Evolutionary conservation across 1,139 yeast species (phyloP).

Genomic region (Magnusiomyces clavatus): DNA sequence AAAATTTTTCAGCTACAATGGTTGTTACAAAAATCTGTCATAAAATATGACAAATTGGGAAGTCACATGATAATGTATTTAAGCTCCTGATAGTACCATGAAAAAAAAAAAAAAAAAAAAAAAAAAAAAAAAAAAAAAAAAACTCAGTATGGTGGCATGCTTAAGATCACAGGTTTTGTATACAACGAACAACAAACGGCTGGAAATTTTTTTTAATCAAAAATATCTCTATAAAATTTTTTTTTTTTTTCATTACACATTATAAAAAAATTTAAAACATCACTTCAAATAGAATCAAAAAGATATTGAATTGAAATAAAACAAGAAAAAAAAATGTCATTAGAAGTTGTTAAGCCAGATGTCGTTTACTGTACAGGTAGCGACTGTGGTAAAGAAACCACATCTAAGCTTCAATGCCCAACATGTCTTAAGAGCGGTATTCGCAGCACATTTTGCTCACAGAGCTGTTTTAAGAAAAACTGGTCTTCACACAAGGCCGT

Average conservation of each 20-base stretch:
- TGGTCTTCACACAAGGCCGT: slow-evolving; percentile 54
- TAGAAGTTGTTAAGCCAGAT: neutral
- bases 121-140: no score
- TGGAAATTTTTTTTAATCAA: neutral
- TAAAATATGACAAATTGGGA: neutral
- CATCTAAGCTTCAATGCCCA: slow-evolving; percentile 79
- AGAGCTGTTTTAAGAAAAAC: slow-evolving; percentile 70
- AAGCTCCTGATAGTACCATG: no score
- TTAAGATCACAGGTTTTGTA: neutral
- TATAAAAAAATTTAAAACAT: neutral
- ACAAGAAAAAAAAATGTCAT: neutral
- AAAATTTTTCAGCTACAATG: neutral
- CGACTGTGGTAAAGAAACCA: slow-evolving; percentile 77
- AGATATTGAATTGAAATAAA: neutral
- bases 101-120: no score
- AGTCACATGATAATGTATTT: neutral
- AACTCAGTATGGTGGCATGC: neutral
- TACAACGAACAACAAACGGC: neutral
- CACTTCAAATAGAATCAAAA: neutral
- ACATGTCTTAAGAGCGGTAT: slow-evolving; percentile 71
- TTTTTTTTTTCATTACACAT: neutral
- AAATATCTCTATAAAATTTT: neutral
- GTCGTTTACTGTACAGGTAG: slow-evolving; percentile 52
- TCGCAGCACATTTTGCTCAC: slow-evolving; percentile 67
- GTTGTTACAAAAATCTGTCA: neutral